phyloP scores from a whole-genome alignment of 73 alveolate genomes.

The Paramecium tetraurelia region DNA sequence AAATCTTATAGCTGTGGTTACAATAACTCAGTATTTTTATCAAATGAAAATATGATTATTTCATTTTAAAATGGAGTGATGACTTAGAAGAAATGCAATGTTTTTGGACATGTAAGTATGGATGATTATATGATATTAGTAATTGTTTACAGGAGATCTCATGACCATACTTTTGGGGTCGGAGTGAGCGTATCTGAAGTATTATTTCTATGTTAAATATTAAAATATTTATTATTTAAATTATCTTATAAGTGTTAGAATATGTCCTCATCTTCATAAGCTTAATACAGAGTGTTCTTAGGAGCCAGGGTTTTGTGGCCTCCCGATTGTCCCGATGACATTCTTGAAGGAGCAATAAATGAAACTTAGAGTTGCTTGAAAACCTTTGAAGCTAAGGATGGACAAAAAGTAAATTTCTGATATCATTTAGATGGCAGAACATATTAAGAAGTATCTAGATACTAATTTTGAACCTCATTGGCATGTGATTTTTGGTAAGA shows the following conservation, averaged over 20 bases:
- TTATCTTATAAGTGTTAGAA: neutral
- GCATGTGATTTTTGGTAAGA: constrained; percentile 97
- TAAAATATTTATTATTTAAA: neutral
- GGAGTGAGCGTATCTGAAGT: neutral
- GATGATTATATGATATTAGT: neutral
- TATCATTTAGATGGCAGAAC: constrained; percentile 68
- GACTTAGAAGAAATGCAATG: neutral
- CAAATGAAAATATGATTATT: neutral
- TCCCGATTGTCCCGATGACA: constrained; percentile 91
- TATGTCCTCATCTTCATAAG: neutral
- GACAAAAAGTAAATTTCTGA: constrained; percentile 41
- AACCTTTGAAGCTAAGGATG: constrained; percentile 56
- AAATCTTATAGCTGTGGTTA: constrained; percentile 8
- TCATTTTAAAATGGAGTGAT: neutral
- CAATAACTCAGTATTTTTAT: neutral
- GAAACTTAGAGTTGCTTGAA: constrained; percentile 53
- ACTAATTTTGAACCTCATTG: constrained; percentile 97
- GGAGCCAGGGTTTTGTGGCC: constrained; percentile 92
- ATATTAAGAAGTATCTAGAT: constrained; percentile 85
- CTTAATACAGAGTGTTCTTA: constrained; percentile 62
- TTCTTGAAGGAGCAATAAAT: constrained; percentile 83
- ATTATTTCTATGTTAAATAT: neutral
- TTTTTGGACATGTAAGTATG: neutral
- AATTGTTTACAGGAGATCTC: neutral
- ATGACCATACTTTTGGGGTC: neutral